A percentile compares a stretch with the other conserved stretches of the same genome.
These are phyloP conservation scores for Xylona heveae DNA, from an alignment of 495 filamentous ascomycete species.

Conservation along the genomic window DNA sequence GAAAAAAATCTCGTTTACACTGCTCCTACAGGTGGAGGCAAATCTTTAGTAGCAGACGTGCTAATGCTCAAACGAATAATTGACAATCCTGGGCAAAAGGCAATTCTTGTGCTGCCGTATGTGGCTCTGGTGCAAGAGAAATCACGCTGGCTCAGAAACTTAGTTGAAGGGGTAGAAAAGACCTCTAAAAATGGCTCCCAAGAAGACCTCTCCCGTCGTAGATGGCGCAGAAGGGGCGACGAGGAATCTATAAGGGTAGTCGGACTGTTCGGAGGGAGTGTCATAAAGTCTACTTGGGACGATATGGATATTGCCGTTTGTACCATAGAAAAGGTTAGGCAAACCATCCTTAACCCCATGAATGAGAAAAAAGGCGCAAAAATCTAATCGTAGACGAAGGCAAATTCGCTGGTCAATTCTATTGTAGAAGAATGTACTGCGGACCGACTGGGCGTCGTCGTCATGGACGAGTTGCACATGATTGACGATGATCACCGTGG, in stretches of 20 bases:
- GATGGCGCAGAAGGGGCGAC: conserved; percentile 15
- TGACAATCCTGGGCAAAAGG: conserved; percentile 42
- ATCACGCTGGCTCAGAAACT: conserved; percentile 49
- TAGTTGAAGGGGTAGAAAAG: conserved; percentile 41
- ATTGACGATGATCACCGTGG: conserved; percentile 61
- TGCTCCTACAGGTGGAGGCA: conserved; percentile 69
- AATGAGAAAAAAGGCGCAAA: conserved; percentile 1
- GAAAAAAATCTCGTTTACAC: conserved; percentile 58
- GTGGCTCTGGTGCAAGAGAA: conserved; percentile 73
- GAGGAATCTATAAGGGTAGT: conserved; percentile 35
- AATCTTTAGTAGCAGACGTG: conserved; percentile 58
- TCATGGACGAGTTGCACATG: conserved; percentile 71
- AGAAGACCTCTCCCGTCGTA: not conserved
- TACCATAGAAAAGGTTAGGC: conserved; percentile 59
- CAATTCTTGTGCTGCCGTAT: conserved; percentile 60
- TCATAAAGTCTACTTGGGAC: conserved; percentile 39
- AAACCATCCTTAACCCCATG: conserved; percentile 1
- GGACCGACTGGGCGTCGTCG: conserved; percentile 40
- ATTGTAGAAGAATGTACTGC: conserved; percentile 55
- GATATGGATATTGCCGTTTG: conserved; percentile 67
- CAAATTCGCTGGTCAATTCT: conserved; percentile 56
- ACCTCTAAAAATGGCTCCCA: not conserved
- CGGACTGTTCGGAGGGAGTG: conserved; percentile 58
- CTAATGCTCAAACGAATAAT: conserved; percentile 54
- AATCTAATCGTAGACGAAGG: conserved; percentile 21